Evolutionary conservation across 2,329 filamentous ascomycete genomes (phyloP).

Genomic region (Cercospora sp.): DNA sequence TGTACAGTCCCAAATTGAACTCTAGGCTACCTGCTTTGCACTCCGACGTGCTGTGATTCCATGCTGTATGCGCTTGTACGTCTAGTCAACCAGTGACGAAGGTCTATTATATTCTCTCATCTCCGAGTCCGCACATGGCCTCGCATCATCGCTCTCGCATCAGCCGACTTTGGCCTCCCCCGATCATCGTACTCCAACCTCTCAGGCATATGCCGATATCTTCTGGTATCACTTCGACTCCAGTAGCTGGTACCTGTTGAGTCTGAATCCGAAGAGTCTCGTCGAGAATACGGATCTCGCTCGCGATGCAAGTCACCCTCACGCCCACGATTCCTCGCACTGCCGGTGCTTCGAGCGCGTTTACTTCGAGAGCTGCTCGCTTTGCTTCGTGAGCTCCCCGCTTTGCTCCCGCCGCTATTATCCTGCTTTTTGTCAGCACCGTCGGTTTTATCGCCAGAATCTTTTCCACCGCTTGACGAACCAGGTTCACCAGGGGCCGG

Average conservation of each 20-base stretch:
- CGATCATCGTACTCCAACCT: slow-evolving; percentile 10
- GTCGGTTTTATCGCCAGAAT: slow-evolving; percentile 1
- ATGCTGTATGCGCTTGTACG: neutral
- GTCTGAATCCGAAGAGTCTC: slow-evolving; percentile 11
- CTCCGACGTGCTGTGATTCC: neutral
- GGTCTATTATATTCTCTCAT: neutral
- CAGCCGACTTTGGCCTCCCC: neutral
- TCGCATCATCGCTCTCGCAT: neutral
- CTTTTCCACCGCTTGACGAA: slow-evolving; percentile 7
- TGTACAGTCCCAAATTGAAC: neutral
- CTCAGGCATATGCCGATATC: slow-evolving; percentile 13
- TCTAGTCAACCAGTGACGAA: neutral
- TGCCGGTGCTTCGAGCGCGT: neutral
- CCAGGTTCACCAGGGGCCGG: slow-evolving; percentile 14
- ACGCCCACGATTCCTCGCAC: slow-evolving; percentile 6
- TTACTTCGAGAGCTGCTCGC: slow-evolving; percentile 1
- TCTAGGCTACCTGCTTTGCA: neutral
- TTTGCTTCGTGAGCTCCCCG: neutral
- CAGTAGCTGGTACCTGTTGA: slow-evolving; percentile 2
- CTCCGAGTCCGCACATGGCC: neutral
- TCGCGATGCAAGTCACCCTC: neutral
- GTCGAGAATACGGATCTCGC: slow-evolving; percentile 4
- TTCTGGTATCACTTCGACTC: slow-evolving; percentile 5
- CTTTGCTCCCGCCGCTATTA: slow-evolving; percentile 8
- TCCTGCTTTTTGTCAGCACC: slow-evolving; percentile 15